Percentiles rank a stretch among this genome's conserved stretches.
phyloP scores from a whole-genome alignment of 1,284 basidiomycete species.

The Sporisorium scitamineum region DNA sequence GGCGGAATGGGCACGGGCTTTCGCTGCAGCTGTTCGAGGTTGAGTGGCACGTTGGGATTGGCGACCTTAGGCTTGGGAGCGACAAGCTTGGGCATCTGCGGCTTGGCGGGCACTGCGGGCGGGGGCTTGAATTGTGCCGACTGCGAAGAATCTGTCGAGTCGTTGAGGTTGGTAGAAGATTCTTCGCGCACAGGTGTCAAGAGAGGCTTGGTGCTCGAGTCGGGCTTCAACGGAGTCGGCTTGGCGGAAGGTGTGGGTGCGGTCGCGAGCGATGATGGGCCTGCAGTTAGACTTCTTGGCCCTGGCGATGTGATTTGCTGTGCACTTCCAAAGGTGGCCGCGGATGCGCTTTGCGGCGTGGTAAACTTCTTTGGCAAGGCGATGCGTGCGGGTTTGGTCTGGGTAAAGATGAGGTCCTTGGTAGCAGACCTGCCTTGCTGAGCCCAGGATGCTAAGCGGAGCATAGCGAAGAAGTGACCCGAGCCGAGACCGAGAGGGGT shows the following conservation, averaged over 20 bases:
- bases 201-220: slow-evolving; percentile 42
- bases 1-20: slow-evolving; percentile 36
- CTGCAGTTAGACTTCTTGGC: slow-evolving; percentile 36
- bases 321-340: slow-evolving; percentile 34
- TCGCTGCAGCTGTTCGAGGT: slow-evolving; percentile 36
- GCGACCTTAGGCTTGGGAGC: slow-evolving; percentile 50
- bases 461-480: slow-evolving; percentile 67
- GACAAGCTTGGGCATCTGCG: slow-evolving; percentile 48
- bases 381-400: slow-evolving; percentile 56
- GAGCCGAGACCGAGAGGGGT: slow-evolving; percentile 61
- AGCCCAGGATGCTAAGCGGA: slow-evolving; percentile 66
- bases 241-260: slow-evolving; percentile 12
- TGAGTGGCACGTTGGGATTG: slow-evolving; percentile 43
- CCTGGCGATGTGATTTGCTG: slow-evolving; percentile 37
- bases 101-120: slow-evolving; percentile 52
- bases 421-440: slow-evolving; percentile 57
- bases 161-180: slow-evolving; percentile 7
- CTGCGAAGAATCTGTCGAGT: slow-evolving; percentile 6
- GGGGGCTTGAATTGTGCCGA: slow-evolving; percentile 26
- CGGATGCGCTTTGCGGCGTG: slow-evolving; percentile 41
- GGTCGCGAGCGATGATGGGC: slow-evolving; percentile 20
- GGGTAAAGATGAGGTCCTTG: slow-evolving; percentile 63
- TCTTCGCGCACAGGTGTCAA: slow-evolving; percentile 51
- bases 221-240: slow-evolving; percentile 38
- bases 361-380: slow-evolving; percentile 25